These are phyloP conservation scores for Phyllosticta ampelicida DNA, from an alignment of 2,329 filamentous ascomycete genomes.

Conservation along the genomic window DNA sequence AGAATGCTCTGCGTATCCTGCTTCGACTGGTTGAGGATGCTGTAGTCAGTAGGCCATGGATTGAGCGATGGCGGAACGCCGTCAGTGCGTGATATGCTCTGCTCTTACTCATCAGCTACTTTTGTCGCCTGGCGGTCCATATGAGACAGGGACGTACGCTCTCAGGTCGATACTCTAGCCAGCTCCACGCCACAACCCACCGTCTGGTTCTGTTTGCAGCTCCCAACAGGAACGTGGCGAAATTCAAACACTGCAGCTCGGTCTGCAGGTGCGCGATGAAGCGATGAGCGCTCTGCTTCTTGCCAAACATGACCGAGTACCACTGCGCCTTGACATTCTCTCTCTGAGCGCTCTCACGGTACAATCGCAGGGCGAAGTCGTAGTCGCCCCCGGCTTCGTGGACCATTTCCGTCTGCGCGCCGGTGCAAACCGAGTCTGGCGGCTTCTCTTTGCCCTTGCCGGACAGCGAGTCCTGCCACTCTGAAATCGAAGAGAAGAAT, in stretches of 20 bases:
- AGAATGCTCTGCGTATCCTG: constrained; percentile 29
- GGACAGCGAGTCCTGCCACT: constrained; percentile 49
- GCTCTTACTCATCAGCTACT: neutral
- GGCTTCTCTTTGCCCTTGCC: constrained; percentile 55
- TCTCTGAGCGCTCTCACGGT: constrained; percentile 56
- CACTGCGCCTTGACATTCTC: constrained; percentile 51
- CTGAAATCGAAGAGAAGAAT: constrained; percentile 68
- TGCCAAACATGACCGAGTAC: constrained; percentile 90
- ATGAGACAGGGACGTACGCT: constrained; percentile 12
- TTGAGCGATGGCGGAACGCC: constrained; percentile 16
- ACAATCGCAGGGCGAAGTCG: constrained; percentile 59
- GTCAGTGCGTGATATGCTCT: constrained; percentile 12
- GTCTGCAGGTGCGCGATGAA: constrained; percentile 50
- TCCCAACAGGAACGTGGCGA: constrained; percentile 67
- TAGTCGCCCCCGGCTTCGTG: constrained; percentile 68
- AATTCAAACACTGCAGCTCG: constrained; percentile 43
- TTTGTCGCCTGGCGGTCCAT: no score
- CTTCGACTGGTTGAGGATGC: neutral
- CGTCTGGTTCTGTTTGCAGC: constrained; percentile 66
- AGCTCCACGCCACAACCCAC: constrained; percentile 74
- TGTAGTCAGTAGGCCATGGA: neutral
- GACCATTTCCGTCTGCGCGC: constrained; percentile 76
- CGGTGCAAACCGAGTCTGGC: constrained; percentile 65
- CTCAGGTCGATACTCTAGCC: constrained; percentile 11
- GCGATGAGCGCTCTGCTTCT: constrained; percentile 54